Evolutionary conservation across 371 early-diverging fungal genomes (phyloP), one percentile per base, ranked within the genome.

Genomic region (Furculomyces boomerangus): DNA sequence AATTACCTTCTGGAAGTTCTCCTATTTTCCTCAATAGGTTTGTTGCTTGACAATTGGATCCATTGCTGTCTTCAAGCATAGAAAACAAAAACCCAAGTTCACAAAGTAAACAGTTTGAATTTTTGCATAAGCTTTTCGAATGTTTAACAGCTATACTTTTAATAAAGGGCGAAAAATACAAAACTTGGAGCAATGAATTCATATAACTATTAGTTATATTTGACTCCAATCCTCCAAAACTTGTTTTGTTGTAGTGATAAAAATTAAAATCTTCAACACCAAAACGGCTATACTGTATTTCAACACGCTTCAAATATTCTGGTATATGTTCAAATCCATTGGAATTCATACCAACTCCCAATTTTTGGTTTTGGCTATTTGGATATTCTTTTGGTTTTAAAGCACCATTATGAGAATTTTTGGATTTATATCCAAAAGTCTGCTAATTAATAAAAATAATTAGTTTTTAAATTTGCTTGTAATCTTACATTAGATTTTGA

Each of bases 211-310:
- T 90, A 43, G 74, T 60, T 40, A 93, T 86, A 63, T 91, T 80
- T 13, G 91, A 90, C 58, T 95, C 96, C 20, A 95, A 70, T 3
- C 94, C 94, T 49, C 86, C 84, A 57, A 74, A 86, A 24, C 50
- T 60, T 1, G 93, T 91, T 54, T 78, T 70, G 71, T 95, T 95
- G 70, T 86, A 95, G 60, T 83, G 84, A 61, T 80, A 88, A 74
- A 95, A 95, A 63, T 95, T 93, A 66, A 93, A 95, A 71, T 95
- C 96, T 47, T 95, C 94, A 2, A 95, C 82, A 29, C 96, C 96
- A 65, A 93, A 95, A 60, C 81, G 52, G 59, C 66, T 65, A 50
- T 67, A 67, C 55, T 57, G 57, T 41, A 67, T 67, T 13, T 60
- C 63, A 58, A 67, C 62, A 16, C 40, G 57, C 31, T 55, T 60